Evolutionary conservation across 441 rosid species (phyloP), one percentile per base, ranked within the genome.

Genomic region (Euphorbia celastroides): DNA sequence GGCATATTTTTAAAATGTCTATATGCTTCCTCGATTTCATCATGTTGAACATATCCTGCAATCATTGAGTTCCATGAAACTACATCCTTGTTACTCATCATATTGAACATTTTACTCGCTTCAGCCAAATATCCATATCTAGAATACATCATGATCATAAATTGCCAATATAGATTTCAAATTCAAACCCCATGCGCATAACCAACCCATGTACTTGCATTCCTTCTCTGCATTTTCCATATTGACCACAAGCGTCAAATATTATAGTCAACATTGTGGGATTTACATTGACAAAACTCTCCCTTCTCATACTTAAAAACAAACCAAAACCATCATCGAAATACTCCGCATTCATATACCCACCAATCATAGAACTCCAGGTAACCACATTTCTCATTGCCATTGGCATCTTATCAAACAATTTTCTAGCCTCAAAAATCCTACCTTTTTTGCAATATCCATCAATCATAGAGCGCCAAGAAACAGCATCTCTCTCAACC

Each of bases 11-110:
- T 70, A 36, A 90, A 90, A 69, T 83, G 80, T 63, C 51, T 63
- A 66, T 74, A 79, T 73, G 91, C 92, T 76, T 82, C 80, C 65
- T 78, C 85, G 28, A 80, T 28, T 31, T 70, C 46, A 22, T 66
- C 78, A 17, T 70, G 63, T 66, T 82, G 84, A 63, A 80, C 80
- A 68, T 76, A 80, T 63, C 89, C 94, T 2, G 79, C 62, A 67
- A 90, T 83, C 81, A 90, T 65, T 9, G 89, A 77, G 73, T 90
- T 90, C 97, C 92, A 90, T 57, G 89, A 83, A 77, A 88, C 86
- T 42, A 70, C 60, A 55, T 90, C 88, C 77, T 73, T 86, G 34
- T 55, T 62, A 5, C 44, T 71, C 85, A 86, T 78, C 26, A 62
- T 64, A n/a, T 74, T 22, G 74, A 88, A 88, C 20, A 81, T 70